Percentiles rank a stretch among this genome's conserved stretches.
These are phyloP conservation scores for Penicillium sp. DNA, from an alignment of 2,329 filamentous ascomycete genomes.

Conservation along the genomic window DNA sequence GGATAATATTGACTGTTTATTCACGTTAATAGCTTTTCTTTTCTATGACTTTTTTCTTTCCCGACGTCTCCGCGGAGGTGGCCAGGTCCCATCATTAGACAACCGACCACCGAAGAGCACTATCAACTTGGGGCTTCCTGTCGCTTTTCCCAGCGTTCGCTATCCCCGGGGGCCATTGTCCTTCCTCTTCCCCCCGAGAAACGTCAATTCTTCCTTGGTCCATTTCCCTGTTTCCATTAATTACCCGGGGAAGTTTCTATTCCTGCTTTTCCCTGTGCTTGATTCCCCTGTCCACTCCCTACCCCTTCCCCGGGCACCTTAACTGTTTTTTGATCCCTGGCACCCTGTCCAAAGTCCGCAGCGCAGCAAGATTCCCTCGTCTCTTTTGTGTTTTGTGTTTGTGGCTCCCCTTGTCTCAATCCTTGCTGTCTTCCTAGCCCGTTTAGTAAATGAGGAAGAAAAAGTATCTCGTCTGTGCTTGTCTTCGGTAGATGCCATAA, in stretches of 20 bases:
- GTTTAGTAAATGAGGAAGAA: slow-evolving; percentile 34
- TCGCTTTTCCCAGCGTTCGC: background rate
- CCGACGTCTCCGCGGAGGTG: slow-evolving; percentile 18
- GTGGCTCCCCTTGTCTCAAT: slow-evolving; percentile 18
- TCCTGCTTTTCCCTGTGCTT: slow-evolving; percentile 24
- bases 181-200: background rate
- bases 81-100: slow-evolving; percentile 26
- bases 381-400: slow-evolving; percentile 30
- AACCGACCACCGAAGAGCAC: slow-evolving; percentile 16
- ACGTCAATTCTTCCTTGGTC: slow-evolving; percentile 14
- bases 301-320: slow-evolving; percentile 12
- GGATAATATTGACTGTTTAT: slow-evolving; percentile 41
- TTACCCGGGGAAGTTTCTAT: slow-evolving; percentile 19
- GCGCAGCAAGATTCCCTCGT: slow-evolving; percentile 42
- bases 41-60: slow-evolving; percentile 9
- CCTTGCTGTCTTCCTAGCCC: slow-evolving; percentile 26
- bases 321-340: slow-evolving; percentile 24
- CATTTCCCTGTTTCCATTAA: slow-evolving; percentile 9
- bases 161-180: background rate
- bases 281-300: slow-evolving; percentile 23
- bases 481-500: background rate
- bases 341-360: slow-evolving; percentile 35
- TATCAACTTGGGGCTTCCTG: slow-evolving; percentile 16
- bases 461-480: slow-evolving; percentile 17
- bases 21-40: slow-evolving; percentile 40